Base-by-base conservation (phyloP, 495 filamentous ascomycete genomes). In the Podospora conica region DNA sequence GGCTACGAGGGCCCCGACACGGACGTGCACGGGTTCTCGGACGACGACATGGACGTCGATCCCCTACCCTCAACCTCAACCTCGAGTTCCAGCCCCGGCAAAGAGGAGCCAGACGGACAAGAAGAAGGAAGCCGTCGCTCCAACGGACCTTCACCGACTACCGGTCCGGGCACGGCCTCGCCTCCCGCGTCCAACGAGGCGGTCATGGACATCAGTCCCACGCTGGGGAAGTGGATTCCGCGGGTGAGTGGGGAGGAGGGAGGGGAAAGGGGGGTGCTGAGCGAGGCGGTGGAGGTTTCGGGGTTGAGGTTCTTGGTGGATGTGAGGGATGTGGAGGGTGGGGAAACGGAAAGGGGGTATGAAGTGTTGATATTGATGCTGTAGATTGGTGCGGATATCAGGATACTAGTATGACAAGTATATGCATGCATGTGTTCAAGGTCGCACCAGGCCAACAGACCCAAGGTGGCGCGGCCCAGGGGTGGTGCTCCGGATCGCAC, bases 301-400 rank as follows among this genome's bases (percentile, higher is more conserved):
- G 74, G 74, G 8, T 29, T 76, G 24, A 63, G 24, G 55, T 73
- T 76, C 28, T 69, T 67, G 0, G 72, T 76, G 6, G 74, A 75
- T 69, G 24, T 70, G 57, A 33, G 25, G 21, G 25, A 20, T 23
- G 22, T 21, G 18, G 7, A 20, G 6, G 29, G 20, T 22, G 57
- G 57, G 58, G 58, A 18, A 7, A 21, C 27, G 55, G 22, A 55
- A n/a, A 33, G 29, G 9, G 15, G 33, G 15, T 48, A 18, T 2
- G 18, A 56, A 10, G 65, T 21, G 7, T 28, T 66, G 60, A 40
- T 68, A n/a, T 28, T 71, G 28, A 71, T 70, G 68, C n/a, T 72
- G 15, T 68, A 64, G 27, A 7, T 5, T n/a, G n/a, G n/a, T n/a
- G n/a, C n/a, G n/a, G n/a, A n/a, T n/a, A n/a, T n/a, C n/a, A n/a